Evolutionary conservation across 2,329 filamentous ascomycete species (phyloP).

Genomic region (Cercospora sp.): DNA sequence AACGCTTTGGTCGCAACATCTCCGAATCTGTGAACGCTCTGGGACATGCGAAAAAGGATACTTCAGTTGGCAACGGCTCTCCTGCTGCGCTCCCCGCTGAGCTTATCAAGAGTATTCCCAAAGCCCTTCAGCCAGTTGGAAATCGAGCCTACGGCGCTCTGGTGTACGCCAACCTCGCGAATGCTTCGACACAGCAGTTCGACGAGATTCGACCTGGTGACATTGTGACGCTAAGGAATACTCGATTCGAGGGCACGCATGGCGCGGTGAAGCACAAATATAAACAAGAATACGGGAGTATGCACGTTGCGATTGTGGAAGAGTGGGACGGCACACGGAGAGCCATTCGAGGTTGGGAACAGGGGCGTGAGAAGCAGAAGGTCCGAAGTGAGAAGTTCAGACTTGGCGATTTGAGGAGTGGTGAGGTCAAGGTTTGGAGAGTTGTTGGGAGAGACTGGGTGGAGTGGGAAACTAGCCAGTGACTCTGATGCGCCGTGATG

Average conservation of each 20-base stretch:
- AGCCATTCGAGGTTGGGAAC: constrained; percentile 94
- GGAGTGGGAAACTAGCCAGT: constrained; percentile 66
- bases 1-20: constrained; percentile 77
- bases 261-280: constrained; percentile 97
- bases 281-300: constrained; percentile 66
- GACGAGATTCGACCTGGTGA: constrained; percentile 94
- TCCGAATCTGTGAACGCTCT: constrained; percentile 66
- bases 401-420: constrained; percentile 85
- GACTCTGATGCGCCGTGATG: background rate
- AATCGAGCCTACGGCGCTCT: constrained; percentile 85
- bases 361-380: constrained; percentile 83
- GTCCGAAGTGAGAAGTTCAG: constrained; percentile 92
- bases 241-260: constrained; percentile 82
- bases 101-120: constrained; percentile 64
- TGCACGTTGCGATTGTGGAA: constrained; percentile 86
- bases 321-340: constrained; percentile 99
- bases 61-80: constrained; percentile 79
- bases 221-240: constrained; percentile 88
- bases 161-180: constrained; percentile 92
- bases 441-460: constrained; percentile 92
- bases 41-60: constrained; percentile 71
- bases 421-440: constrained; percentile 96
- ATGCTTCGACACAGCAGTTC: constrained; percentile 83
- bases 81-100: constrained; percentile 76
- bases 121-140: constrained; percentile 81